Percentiles rank a stretch among this genome's conserved stretches.
These are phyloP conservation scores for Cajanus cajan DNA, from an alignment of 306 rosid species.

Conservation along the genomic window DNA sequence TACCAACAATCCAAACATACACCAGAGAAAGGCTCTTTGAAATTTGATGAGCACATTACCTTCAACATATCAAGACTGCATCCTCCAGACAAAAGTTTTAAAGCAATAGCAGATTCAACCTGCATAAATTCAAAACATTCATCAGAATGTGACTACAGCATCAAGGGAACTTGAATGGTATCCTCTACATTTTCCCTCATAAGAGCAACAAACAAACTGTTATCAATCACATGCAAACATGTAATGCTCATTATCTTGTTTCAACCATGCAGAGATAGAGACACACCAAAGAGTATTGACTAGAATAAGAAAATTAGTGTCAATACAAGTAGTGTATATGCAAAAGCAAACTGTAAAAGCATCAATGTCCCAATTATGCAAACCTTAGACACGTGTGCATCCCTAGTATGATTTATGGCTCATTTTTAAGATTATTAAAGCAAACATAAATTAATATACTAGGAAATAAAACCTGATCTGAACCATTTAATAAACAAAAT, in stretches of 20 bases:
- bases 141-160: constrained; percentile 19
- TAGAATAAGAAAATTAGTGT: constrained; percentile 5
- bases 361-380: not conserved
- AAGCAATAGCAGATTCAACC: constrained; percentile 75
- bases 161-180: constrained; percentile 6
- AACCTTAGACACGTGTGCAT: not conserved
- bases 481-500: not conserved
- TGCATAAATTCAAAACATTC: constrained; percentile 39
- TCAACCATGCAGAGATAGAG: constrained; percentile 4
- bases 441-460: not conserved
- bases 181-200: not conserved
- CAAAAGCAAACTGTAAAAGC: not conserved
- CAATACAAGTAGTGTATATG: not conserved
- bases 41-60: constrained; percentile 53
- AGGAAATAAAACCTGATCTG: not conserved
- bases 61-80: constrained; percentile 62
- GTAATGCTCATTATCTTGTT: not conserved
- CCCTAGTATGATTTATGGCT: not conserved
- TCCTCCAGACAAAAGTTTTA: constrained; percentile 56
- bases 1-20: constrained; percentile 15
- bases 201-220: not conserved
- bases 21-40: constrained; percentile 20
- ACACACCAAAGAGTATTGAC: not conserved
- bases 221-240: constrained; percentile 7
- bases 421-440: not conserved